A percentile compares a stretch with the other conserved stretches of the same genome.
Evolutionary conservation across 139 green algal species (phyloP).

Genomic region (Trebouxia sp.): DNA sequence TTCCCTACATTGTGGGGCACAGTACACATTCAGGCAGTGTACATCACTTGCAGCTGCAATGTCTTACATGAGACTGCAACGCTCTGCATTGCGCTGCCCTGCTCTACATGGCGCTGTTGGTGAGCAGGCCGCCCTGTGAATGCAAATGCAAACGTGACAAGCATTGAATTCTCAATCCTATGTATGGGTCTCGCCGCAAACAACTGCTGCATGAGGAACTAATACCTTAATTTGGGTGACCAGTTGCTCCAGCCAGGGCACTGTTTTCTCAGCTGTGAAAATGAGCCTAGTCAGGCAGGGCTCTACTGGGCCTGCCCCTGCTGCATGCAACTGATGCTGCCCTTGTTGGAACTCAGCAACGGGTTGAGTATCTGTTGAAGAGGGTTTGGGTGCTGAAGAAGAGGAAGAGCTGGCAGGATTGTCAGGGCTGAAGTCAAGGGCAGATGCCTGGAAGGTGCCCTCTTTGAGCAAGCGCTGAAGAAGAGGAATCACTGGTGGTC

Average conservation of each 20-base stretch:
- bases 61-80: too few relatives aligned
- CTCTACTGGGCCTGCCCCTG: background rate
- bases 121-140: background rate
- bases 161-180: background rate
- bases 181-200: background rate
- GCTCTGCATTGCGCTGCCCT: too few relatives aligned
- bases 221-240: conserved; percentile 53
- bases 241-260: conserved; percentile 47
- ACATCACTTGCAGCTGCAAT: too few relatives aligned
- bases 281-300: conserved; percentile 39
- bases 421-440: background rate
- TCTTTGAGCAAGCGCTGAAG: background rate
- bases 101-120: background rate
- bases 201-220: background rate
- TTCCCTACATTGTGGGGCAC: too few relatives aligned
- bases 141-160: background rate
- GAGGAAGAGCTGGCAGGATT: background rate
- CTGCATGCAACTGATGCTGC: background rate
- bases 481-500: background rate
- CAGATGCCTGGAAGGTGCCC: conserved; percentile 1
- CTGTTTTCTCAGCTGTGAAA: conserved; percentile 47
- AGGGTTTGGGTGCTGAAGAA: background rate
- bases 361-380: background rate
- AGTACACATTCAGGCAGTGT: too few relatives aligned
- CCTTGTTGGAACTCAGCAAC: too few relatives aligned